These are phyloP conservation scores for Cudoniella acicularis DNA, from an alignment of 495 filamentous ascomycete species.

Conservation along the genomic window DNA sequence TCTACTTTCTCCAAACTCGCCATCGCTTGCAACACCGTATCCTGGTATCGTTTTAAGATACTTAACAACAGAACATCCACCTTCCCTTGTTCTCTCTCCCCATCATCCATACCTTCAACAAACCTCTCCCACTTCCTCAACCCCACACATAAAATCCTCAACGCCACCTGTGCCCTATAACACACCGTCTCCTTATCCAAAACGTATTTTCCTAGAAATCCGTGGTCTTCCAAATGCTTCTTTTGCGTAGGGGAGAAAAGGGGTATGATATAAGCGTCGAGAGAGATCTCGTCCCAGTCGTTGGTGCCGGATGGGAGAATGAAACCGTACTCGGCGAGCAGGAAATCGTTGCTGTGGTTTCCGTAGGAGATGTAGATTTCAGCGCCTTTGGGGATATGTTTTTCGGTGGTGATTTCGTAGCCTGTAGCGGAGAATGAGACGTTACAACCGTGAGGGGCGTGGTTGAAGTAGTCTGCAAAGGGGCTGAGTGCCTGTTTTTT, in stretches of 20 bases:
- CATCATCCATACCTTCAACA: constrained; percentile 8
- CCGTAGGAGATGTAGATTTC: constrained; percentile 68
- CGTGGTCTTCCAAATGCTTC: constrained; percentile 40
- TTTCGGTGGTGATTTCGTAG: constrained; percentile 14
- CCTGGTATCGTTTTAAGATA: constrained; percentile 1
- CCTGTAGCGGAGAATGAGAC: constrained; percentile 15
- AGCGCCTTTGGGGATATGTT: constrained; percentile 42
- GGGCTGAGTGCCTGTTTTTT: constrained; percentile 54
- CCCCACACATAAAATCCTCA: constrained; percentile 23
- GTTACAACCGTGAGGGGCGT: constrained; percentile 42
- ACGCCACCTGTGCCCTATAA: constrained; percentile 53
- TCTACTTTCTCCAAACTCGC: background rate
- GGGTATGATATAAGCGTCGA: constrained; percentile 55
- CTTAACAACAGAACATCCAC: constrained; percentile 16
- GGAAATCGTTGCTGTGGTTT: constrained; percentile 63
- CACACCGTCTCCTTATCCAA: constrained; percentile 37
- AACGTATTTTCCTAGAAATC: constrained; percentile 41
- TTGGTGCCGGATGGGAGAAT: constrained; percentile 46
- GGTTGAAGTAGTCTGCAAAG: constrained; percentile 72
- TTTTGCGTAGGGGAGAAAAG: constrained; percentile 33
- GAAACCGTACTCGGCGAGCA: constrained; percentile 67
- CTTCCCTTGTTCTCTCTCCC: constrained; percentile 11
- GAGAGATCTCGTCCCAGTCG: constrained; percentile 46
- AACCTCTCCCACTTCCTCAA: constrained; percentile 2
- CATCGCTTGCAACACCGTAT: constrained; percentile 1